Evolutionary conservation across 495 filamentous ascomycete genomes (phyloP), one percentile per base, ranked within the genome.

Genomic region (Mycothermus thermophilus): DNA sequence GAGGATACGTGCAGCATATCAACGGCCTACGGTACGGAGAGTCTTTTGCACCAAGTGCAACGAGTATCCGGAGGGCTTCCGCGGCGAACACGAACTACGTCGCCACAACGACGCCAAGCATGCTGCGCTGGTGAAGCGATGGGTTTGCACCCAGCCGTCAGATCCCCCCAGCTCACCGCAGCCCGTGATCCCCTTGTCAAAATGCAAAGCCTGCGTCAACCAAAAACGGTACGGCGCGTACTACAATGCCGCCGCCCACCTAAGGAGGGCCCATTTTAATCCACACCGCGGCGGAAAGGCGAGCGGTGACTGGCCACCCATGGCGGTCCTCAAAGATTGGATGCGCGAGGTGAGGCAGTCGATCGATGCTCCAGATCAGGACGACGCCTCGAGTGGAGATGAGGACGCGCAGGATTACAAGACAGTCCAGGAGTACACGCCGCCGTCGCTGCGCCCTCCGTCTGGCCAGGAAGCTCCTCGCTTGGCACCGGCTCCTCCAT

Each of bases 181-280:
- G 43, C 73, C 74, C 15, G 71, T 77, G 18, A 79, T 90, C 37
- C 60, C 68, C 5, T 69, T 97, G 11, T 66, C 73, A 10, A 85
- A 80, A 46, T 97, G 90, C 69, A 93, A 94, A 54, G 76, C 81
- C 31, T 97, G 90, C 40, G 66, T 74, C 13, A 79, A 71, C 27
- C 56, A 67, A 35, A 75, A 77, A 38, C 90, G 90, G 50, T 97
- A 97, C 46, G 81, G 80, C 0, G 85, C 82, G n/a, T 93, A 97
- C 54, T 95, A 97, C 48, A 97, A 97, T 44, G 88, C 88, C 3
- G 85, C 88, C 8, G 88, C 88, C 4, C 90, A 96, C 56, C 66
- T 97, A 8, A 74, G 87, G 21, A 72, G 90, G 17, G 83, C 83
- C 10, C 90, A 97, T 50, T 97, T 95, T 63, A 62, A 67, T 26